These are phyloP conservation scores for Neocucurbitaria cava DNA, from an alignment of 2,329 filamentous ascomycete species.

Conservation along the genomic window DNA sequence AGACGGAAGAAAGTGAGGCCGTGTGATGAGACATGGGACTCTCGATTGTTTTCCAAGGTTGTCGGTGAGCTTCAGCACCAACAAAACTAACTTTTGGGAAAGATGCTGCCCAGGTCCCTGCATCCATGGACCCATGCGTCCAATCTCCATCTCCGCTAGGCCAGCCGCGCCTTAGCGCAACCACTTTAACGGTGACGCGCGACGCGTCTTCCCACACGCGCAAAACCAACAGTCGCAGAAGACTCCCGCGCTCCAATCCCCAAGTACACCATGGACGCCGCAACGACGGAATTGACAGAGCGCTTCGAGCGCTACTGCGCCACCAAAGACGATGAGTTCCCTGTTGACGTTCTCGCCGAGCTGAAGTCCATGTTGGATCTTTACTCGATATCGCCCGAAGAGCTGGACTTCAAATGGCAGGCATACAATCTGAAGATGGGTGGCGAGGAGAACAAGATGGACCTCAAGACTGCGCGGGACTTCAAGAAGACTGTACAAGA, in stretches of 20 bases:
- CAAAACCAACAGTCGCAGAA: slow-evolving; percentile 7
- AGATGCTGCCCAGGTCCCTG: slow-evolving; percentile 17
- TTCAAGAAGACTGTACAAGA: slow-evolving; percentile 91
- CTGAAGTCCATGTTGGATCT: slow-evolving; percentile 85
- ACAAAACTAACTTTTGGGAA: slow-evolving; percentile 20
- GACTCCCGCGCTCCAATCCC: slow-evolving; percentile 8
- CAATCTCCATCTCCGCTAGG: slow-evolving; percentile 24
- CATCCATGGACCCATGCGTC: too few species aligned
- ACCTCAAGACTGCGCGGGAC: slow-evolving; percentile 73
- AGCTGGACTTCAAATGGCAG: slow-evolving; percentile 98
- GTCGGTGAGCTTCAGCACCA: slow-evolving; percentile 5
- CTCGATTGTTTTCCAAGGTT: slow-evolving; percentile 1
- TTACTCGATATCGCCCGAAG: slow-evolving; percentile 80
- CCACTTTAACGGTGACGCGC: slow-evolving; percentile 33
- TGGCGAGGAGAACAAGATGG: slow-evolving; percentile 74
- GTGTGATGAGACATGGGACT: background rate
- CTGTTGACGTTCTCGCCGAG: slow-evolving; percentile 80
- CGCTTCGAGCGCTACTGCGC: slow-evolving; percentile 68
- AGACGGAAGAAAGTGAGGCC: background rate
- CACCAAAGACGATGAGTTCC: slow-evolving; percentile 61
- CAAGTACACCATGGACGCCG: slow-evolving; percentile 55
- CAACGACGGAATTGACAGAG: slow-evolving; percentile 62
- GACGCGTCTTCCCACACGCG: slow-evolving; percentile 37
- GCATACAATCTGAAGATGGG: slow-evolving; percentile 97
- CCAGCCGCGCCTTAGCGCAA: slow-evolving; percentile 19